Base-by-base conservation (phyloP, 495 filamentous ascomycete species). In the Podospora tetraspora region DNA sequence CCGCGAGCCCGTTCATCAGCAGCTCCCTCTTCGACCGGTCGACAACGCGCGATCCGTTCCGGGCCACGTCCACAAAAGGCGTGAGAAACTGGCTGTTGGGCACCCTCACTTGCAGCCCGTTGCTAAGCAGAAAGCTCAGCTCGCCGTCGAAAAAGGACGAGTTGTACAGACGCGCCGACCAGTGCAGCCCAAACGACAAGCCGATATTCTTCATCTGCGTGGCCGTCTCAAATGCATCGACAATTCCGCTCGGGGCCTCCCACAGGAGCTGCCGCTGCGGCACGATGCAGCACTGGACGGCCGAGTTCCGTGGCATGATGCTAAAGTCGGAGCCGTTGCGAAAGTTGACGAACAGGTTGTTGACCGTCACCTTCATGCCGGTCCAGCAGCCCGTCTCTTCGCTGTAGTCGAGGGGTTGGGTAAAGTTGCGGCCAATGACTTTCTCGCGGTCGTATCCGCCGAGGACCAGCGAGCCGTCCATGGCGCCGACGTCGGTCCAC, bases 371-470 rank as follows among this genome's bases (percentile, higher is more conserved):
- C n/a, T 70, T 67, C 73, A 80, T 72, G 22, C 78, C 78, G 16
- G 72, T 77, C 59, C 68, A 64, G 67, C 79, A 81, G 13, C 64
- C 66, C 0, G 72, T 69, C 10, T 64, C 34, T 16, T 65, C 34
- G 27, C 61, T 63, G 27, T 70, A 71, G 57, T 74, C 72, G 19
- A 71, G 70, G 0, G 61, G 66, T 30, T 72, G 67, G 0, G 80
- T 79, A 25, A 74, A 67, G 24, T 79, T 79, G 5, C 56, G 57
- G 3, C 78, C 79, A 3, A 70, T 74, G 8, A 76, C 72, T 62
- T 83, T 84, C 16, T 80, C 79, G 60, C 64, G 34, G 63, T 83
- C 82, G 63, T 81, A 84, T 34, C 80, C 82, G 8, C 82, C 82
- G 11, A 84, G 72, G 12, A 84, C 78, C 13, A 82, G 56, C 7